Evolutionary conservation across 2,329 filamentous ascomycete genomes (phyloP).

Genomic region (Lachnellula cervina): DNA sequence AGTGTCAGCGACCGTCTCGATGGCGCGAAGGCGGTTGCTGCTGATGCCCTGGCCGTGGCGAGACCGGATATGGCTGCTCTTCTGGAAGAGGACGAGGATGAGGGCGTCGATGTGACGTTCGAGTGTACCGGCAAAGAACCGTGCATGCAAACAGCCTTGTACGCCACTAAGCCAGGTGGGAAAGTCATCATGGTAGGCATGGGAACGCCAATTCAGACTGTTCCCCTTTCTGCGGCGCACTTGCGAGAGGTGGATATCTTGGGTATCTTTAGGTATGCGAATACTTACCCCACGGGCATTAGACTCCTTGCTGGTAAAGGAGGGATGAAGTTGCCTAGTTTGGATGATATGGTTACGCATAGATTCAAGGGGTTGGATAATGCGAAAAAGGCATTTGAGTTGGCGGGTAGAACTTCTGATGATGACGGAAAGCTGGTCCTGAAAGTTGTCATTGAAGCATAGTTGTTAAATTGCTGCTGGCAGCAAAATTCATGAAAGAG

Average conservation of each 20-base stretch:
- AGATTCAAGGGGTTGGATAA: constrained; percentile 60
- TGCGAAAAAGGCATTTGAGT: constrained; percentile 61
- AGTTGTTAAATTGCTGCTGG: constrained; percentile 4
- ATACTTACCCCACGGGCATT: constrained; percentile 70
- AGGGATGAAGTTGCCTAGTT: constrained; percentile 49
- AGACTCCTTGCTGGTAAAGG: constrained; percentile 48
- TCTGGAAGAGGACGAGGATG: constrained; percentile 49
- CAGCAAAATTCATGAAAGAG: too few relatives aligned
- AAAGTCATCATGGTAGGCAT: constrained; percentile 74
- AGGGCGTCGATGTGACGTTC: constrained; percentile 65
- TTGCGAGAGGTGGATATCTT: constrained; percentile 72
- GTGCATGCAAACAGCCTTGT: constrained; percentile 71
- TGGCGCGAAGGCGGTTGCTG: constrained; percentile 44
- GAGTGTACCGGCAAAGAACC: constrained; percentile 74
- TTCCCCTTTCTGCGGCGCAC: constrained; percentile 67
- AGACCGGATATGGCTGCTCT: constrained; percentile 28
- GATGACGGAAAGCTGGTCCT: constrained; percentile 63
- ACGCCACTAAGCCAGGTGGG: constrained; percentile 64
- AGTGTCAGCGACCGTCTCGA: constrained; percentile 44
- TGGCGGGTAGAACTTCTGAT: constrained; percentile 64
- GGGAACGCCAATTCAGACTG: constrained; percentile 70
- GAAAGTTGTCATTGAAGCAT: constrained; percentile 64
- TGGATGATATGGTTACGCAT: constrained; percentile 71
- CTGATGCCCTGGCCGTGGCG: constrained; percentile 42
- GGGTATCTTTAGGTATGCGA: constrained; percentile 74